Percentiles rank a stretch among this genome's conserved stretches.
Conservation (phyloP, 371 early-diverging fungal genomes). For the Umbelopsis sp. region DNA sequence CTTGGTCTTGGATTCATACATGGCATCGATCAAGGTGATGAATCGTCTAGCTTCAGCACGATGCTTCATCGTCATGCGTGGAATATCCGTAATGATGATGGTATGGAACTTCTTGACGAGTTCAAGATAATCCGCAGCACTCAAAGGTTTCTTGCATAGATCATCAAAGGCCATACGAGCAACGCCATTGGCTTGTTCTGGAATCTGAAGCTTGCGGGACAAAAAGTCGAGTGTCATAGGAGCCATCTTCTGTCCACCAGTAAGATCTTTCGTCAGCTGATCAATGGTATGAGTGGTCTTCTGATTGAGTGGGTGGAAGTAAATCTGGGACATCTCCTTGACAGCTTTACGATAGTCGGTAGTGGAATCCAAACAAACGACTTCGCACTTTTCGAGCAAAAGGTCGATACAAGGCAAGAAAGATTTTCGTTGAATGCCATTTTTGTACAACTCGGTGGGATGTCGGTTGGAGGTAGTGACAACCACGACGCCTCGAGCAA, state of each 20-base stretch:
- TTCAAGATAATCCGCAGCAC: constrained; percentile 91
- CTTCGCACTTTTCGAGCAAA: constrained; percentile 77
- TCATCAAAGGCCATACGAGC: constrained; percentile 80
- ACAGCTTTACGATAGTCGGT: constrained; percentile 84
- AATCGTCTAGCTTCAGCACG: constrained; percentile 91
- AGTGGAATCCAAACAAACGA: constrained; percentile 85
- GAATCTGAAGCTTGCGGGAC: constrained; percentile 71
- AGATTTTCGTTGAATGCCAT: constrained; percentile 91
- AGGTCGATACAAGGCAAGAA: constrained; percentile 92
- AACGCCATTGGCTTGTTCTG: constrained; percentile 65
- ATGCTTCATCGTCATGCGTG: constrained; percentile 78
- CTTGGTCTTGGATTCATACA: constrained; percentile 78
- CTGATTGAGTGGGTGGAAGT: constrained; percentile 62
- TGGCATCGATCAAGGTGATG: constrained; percentile 92
- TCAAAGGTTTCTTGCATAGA: constrained; percentile 82
- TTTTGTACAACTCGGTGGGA: constrained; percentile 92
- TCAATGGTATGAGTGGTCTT: constrained; percentile 52
- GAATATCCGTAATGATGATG: constrained; percentile 84
- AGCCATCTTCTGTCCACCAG: constrained; percentile 33
- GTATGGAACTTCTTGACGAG: constrained; percentile 73
- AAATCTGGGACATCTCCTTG: constrained; percentile 59
- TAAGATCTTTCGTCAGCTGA: constrained; percentile 35
- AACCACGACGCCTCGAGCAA: constrained; percentile 86
- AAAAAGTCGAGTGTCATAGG: constrained; percentile 67
- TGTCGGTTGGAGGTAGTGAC: constrained; percentile 94